Conservation (phyloP, 2,329 filamentous ascomycete genomes). For the Diaporthe eres region DNA sequence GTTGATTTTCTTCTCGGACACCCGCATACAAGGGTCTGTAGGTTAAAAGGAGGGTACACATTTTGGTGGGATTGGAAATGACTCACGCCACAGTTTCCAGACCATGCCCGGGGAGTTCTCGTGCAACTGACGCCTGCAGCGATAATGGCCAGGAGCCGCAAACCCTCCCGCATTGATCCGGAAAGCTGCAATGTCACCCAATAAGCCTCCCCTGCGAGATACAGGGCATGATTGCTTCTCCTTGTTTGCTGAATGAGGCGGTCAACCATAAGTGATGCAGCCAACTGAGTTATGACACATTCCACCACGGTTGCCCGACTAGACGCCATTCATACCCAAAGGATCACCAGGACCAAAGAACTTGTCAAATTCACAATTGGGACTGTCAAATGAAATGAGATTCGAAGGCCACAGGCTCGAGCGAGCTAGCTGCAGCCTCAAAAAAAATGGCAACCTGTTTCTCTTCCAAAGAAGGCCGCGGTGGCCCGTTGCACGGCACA, state of each 20-base stretch:
- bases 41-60: no score
- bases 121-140: no score
- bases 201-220: no score
- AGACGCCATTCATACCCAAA: neutral
- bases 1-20: no score
- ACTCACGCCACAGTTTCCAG: no score
- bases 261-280: neutral
- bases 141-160: neutral
- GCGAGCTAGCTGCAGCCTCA: neutral
- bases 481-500: neutral
- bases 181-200: neutral
- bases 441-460: neutral
- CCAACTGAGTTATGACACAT: constrained; percentile 1
- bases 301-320: neutral
- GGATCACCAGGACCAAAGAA: neutral
- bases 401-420: neutral
- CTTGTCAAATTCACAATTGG: no score
- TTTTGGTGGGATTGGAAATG: no score
- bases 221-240: neutral
- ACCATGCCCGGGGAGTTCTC: no score
- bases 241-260: neutral
- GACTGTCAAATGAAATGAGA: fast-evolving
- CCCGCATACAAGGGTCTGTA: no score
- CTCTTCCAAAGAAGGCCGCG: neutral
- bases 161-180: neutral